Conservation (phyloP, 495 filamentous ascomycete species). For the Tricharina praecox region DNA sequence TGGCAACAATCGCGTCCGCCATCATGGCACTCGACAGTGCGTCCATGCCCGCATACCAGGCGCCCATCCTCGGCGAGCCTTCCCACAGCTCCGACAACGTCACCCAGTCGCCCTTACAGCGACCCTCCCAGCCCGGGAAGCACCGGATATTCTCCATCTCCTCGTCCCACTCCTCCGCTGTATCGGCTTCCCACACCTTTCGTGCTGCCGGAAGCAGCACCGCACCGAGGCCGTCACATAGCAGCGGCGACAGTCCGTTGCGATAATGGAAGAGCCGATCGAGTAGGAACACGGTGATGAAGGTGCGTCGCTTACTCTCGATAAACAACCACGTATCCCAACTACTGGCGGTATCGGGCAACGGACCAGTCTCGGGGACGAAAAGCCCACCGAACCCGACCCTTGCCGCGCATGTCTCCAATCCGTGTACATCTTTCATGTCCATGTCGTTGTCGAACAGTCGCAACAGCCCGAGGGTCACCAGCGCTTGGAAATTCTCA, state of each 20-base stretch:
- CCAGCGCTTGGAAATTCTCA: conserved; percentile 18
- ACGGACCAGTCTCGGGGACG: conserved; percentile 12
- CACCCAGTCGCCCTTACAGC: conserved; percentile 11
- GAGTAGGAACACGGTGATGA: conserved; percentile 1
- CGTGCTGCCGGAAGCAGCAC: conserved; percentile 13
- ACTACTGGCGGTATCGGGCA: conserved; percentile 9
- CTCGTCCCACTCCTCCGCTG: conserved; percentile 13
- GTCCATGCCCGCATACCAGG: conserved; percentile 22
- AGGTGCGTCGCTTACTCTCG: conserved; percentile 20
- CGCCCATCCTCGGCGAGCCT: conserved; percentile 6
- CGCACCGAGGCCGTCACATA: conserved; percentile 10
- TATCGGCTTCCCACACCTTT: conserved; percentile 15
- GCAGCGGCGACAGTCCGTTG: conserved; percentile 10
- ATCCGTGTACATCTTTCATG: conserved; percentile 13
- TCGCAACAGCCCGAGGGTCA: conserved; percentile 17
- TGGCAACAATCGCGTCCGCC: conserved; percentile 1
- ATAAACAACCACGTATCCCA: conserved; percentile 23
- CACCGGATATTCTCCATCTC: conserved; percentile 13
- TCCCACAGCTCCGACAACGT: not conserved
- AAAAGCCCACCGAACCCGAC: conserved; percentile 12
- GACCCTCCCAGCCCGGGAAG: conserved; percentile 11
- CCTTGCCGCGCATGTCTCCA: conserved; percentile 16
- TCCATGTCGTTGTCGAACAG: conserved; percentile 20
- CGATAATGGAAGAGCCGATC: conserved; percentile 10
- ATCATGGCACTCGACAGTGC: conserved; percentile 8